Evolutionary conservation across 495 filamentous ascomycete species (phyloP), one percentile per base, ranked within the genome.

Genomic region (Hamigera avellanea): DNA sequence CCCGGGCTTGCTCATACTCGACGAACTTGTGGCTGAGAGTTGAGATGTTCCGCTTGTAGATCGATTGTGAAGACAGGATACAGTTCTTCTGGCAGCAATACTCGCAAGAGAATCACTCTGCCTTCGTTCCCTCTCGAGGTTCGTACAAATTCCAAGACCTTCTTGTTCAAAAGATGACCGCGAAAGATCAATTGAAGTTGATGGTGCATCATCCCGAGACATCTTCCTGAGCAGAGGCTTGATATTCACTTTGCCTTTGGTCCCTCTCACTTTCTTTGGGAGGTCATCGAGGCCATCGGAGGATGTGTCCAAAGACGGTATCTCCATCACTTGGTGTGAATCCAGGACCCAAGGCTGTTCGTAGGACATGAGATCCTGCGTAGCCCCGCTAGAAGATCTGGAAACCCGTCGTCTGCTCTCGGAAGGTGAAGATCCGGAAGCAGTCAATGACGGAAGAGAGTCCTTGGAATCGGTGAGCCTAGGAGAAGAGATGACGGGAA

Each of bases 221-320:
- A 68, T 51, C 41, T 72, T 76, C 17, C 68, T 67, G n/a, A 75
- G 48, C 14, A 76, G 61, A 8, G 74, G 73, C 45, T 78, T 79
- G 42, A 70, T 69, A 43, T 73, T 69, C 0, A 61, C 56, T 26
- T 59, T 38, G 52, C 35, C 26, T 51, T 60, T 34, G 41, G 27
- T 6, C 34, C 40, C 27, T n/a, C 45, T 55, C 26, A 39, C 36
- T 41, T 55, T 57, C 13, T 56, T 46, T 14, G 56, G 37, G 14
- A 41, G 41, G 40, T 41, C 27, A 18, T 54, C 52, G 18, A 53
- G 48, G 13, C 40, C 36, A 18, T 57, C 50, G 9, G 39, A 39
- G 2, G 43, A 43, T 14, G 41, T 38, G 32, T 46, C 46, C 6
- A 36, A 25, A 18, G 32, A 32, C 9, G 37, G 30, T 8, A 19